These are phyloP conservation scores for Epichloe brachyelytri DNA, from an alignment of 2,329 filamentous ascomycete genomes.

Conservation along the genomic window DNA sequence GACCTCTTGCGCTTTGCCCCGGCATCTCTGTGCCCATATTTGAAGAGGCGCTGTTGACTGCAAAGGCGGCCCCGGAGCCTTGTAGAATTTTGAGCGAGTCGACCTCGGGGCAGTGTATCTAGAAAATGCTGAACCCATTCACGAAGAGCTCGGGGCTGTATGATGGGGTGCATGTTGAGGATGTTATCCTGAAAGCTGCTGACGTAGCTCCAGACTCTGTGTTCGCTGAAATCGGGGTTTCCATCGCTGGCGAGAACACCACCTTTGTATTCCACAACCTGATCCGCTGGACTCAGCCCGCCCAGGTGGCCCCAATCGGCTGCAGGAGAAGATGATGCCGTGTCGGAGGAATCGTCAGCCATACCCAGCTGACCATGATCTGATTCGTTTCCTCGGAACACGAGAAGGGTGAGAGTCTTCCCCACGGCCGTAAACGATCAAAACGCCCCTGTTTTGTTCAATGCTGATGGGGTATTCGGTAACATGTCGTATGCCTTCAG, in stretches of 20 bases:
- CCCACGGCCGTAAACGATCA: slow-evolving; percentile 67
- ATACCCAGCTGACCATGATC: slow-evolving; percentile 28
- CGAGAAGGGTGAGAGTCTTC: slow-evolving; percentile 54
- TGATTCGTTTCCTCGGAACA: slow-evolving; percentile 25
- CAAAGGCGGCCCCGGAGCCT: slow-evolving; percentile 18
- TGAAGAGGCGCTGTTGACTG: slow-evolving; percentile 15
- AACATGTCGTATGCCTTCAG: slow-evolving; percentile 39
- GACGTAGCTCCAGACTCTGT: slow-evolving; percentile 39
- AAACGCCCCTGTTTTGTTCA: slow-evolving; percentile 60
- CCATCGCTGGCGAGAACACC: slow-evolving; percentile 29
- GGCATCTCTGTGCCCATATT: slow-evolving; percentile 15
- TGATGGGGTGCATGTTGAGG: slow-evolving; percentile 52
- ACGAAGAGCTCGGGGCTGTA: slow-evolving; percentile 39
- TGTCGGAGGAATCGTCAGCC: slow-evolving; percentile 37
- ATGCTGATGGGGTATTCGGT: slow-evolving; percentile 64
- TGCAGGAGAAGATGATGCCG: slow-evolving; percentile 39
- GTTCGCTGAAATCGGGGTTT: slow-evolving; percentile 40
- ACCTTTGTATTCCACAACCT: slow-evolving; percentile 24
- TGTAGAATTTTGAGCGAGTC: slow-evolving; percentile 15
- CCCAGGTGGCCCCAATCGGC: slow-evolving; percentile 49
- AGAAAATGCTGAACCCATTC: slow-evolving; percentile 41
- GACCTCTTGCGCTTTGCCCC: slow-evolving; percentile 45
- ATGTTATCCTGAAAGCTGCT: slow-evolving; percentile 47
- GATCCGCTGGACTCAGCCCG: slow-evolving; percentile 30
- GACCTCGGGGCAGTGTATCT: slow-evolving; percentile 27